phyloP scores from a whole-genome alignment of 768 basidiomycete species.

The Ramaria sp. region DNA sequence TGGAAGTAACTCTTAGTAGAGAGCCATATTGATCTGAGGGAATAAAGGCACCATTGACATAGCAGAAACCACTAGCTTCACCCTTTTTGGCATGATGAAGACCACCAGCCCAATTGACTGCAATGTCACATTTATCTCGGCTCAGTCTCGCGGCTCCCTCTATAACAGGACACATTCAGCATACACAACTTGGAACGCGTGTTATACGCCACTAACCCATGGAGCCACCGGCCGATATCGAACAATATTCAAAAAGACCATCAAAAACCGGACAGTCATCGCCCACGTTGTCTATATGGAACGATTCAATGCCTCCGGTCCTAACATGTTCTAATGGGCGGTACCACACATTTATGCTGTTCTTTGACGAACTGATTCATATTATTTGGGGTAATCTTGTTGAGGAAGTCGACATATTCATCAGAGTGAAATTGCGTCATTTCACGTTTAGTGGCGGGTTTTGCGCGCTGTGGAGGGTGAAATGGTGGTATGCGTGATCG shows the following conservation, averaged over 20 bases:
- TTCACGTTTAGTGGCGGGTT: slow-evolving; percentile 98
- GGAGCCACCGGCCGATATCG: slow-evolving; percentile 98
- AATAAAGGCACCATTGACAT: slow-evolving; percentile 72
- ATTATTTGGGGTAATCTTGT: slow-evolving; percentile 87
- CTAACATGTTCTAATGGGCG: not conserved
- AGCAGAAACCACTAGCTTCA: slow-evolving; percentile 98
- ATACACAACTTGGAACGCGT: not conserved
- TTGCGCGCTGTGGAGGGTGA: slow-evolving; percentile 64
- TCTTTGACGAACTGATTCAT: slow-evolving; percentile 91
- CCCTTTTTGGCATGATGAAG: slow-evolving; percentile 99
- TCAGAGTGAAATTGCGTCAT: slow-evolving; percentile 99
- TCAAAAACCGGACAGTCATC: slow-evolving; percentile 99
- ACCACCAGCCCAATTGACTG: slow-evolving; percentile 98
- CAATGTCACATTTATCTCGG: slow-evolving; percentile 96
- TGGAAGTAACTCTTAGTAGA: slow-evolving; percentile 20
- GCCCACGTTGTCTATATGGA: slow-evolving; percentile 77
- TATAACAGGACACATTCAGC: slow-evolving; percentile 20
- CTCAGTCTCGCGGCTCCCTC: slow-evolving; percentile 96
- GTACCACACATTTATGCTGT: slow-evolving; percentile 82
- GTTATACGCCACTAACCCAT: slow-evolving; percentile 64
- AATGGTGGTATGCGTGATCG: too few species aligned
- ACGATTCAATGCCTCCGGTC: not conserved
- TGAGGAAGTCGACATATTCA: slow-evolving; percentile 97
- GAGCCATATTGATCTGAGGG: not conserved
- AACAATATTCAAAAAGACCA: slow-evolving; percentile 96